Evolutionary conservation across 495 filamentous ascomycete genomes (phyloP).

Genomic region (Xylaria sp.): DNA sequence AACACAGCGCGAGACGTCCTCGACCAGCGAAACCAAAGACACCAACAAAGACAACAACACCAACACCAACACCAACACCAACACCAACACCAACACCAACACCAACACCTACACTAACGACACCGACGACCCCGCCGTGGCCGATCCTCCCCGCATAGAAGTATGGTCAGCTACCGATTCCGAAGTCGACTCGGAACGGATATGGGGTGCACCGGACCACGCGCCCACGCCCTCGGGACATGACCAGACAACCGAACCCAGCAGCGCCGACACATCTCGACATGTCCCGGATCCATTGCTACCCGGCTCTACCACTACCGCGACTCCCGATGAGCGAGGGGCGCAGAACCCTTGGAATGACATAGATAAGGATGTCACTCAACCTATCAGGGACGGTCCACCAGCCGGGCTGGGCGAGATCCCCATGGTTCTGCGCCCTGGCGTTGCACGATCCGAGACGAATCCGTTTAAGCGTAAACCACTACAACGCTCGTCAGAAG

Average conservation of each 20-base stretch:
- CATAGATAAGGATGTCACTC: constrained; percentile 17
- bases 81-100: no score
- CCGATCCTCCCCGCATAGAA: constrained; percentile 41
- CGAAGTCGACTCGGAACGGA: constrained; percentile 42
- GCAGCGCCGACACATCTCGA: constrained; percentile 29
- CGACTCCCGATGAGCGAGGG: constrained; percentile 32
- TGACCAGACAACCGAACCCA: constrained; percentile 22
- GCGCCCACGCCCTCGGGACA: constrained; percentile 27
- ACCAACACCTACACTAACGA: no score
- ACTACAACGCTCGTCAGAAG: constrained; percentile 24
- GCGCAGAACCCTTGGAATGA: constrained; percentile 42
- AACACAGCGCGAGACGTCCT: constrained; percentile 41
- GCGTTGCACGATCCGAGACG: constrained; percentile 49
- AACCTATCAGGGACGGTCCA: constrained; percentile 29
- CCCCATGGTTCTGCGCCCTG: constrained; percentile 45
- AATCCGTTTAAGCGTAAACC: constrained; percentile 62
- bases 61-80: no score
- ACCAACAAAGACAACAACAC: no score
- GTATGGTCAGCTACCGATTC: constrained; percentile 45
- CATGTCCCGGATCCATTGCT: constrained; percentile 35
- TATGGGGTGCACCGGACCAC: constrained; percentile 44
- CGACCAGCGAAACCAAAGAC: constrained; percentile 32
- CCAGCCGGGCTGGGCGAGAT: constrained; percentile 35
- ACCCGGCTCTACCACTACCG: constrained; percentile 30
- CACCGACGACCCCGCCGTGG: constrained; percentile 33